phyloP scores from a whole-genome alignment of 768 basidiomycete genomes.

The Termitomyces sp. region DNA sequence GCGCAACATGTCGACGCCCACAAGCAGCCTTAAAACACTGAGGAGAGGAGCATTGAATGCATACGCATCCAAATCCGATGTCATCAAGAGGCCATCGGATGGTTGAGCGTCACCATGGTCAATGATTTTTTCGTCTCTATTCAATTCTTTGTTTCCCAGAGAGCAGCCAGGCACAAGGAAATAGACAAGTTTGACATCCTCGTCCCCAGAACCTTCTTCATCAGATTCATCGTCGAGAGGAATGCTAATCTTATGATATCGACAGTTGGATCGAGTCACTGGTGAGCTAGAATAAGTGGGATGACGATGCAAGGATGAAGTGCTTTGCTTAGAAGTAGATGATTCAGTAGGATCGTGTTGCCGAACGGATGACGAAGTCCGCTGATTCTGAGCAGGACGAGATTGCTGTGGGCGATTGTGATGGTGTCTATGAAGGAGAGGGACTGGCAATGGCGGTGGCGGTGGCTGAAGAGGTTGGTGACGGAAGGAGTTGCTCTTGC shows the following conservation, averaged over 20 bases:
- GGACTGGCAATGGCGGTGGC: conserved; percentile 10
- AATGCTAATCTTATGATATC: conserved; percentile 63
- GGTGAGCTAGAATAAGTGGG: conserved; percentile 35
- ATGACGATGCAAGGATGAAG: conserved; percentile 11
- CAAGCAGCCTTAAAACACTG: conserved; percentile 52
- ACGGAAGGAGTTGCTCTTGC: conserved; percentile 18
- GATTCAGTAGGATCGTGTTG: conserved; percentile 11
- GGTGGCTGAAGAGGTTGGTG: conserved; percentile 13
- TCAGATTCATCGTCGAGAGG: conserved; percentile 26
- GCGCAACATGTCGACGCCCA: conserved; percentile 59
- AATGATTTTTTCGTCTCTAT: conserved; percentile 53
- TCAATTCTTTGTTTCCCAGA: conserved; percentile 49
- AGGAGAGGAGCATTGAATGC: conserved; percentile 50
- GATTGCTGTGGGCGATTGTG: conserved; percentile 27
- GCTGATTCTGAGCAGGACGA: conserved; percentile 20
- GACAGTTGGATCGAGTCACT: conserved; percentile 64
- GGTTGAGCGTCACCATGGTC: conserved; percentile 55
- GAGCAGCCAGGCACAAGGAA: conserved; percentile 72
- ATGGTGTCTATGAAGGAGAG: conserved; percentile 25
- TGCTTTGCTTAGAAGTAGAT: conserved; percentile 15
- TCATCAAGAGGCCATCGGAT: conserved; percentile 43
- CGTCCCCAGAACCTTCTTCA: conserved; percentile 25
- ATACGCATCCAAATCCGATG: conserved; percentile 44
- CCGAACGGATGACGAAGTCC: conserved; percentile 5
- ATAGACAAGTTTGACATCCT: conserved; percentile 45